A percentile compares a stretch with the other conserved stretches of the same genome.
phyloP scores from a whole-genome alignment of 129 eudicot genomes.

The Arctium minus region DNA sequence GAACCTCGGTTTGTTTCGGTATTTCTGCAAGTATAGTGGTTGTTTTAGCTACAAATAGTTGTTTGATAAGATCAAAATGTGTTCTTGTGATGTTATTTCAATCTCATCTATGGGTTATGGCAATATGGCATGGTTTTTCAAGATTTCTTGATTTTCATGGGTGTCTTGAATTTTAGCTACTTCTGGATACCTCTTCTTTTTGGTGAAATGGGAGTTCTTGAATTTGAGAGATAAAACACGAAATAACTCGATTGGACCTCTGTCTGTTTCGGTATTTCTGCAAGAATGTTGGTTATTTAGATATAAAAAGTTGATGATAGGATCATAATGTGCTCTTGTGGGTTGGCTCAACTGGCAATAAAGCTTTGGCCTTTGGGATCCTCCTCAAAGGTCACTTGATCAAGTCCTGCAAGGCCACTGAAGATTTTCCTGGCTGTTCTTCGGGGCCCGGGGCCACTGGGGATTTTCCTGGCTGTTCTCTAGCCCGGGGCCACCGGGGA shows the following conservation, averaged over 20 bases:
- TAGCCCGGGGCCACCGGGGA: too few relatives aligned
- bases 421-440: too few relatives aligned
- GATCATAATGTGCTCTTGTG: constrained; percentile 1
- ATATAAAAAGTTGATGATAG: too few relatives aligned
- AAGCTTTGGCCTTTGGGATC: too few relatives aligned
- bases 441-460: too few relatives aligned
- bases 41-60: constrained; percentile 8
- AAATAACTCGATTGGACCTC: too few relatives aligned
- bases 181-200: constrained; percentile 15
- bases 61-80: neutral
- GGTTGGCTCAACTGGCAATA: too few relatives aligned
- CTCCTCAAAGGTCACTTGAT: too few relatives aligned
- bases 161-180: constrained; percentile 3
- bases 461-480: too few relatives aligned
- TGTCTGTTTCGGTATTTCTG: too few relatives aligned
- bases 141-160: neutral
- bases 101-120: neutral
- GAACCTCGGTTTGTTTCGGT: neutral
- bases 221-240: neutral
- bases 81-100: constrained; percentile 4
- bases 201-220: neutral
- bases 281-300: too few relatives aligned
- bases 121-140: neutral
- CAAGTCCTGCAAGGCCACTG: too few relatives aligned
- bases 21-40: neutral